Evolutionary conservation across 768 basidiomycete species (phyloP).

Genomic region (Goffeauzyma gilvescens): DNA sequence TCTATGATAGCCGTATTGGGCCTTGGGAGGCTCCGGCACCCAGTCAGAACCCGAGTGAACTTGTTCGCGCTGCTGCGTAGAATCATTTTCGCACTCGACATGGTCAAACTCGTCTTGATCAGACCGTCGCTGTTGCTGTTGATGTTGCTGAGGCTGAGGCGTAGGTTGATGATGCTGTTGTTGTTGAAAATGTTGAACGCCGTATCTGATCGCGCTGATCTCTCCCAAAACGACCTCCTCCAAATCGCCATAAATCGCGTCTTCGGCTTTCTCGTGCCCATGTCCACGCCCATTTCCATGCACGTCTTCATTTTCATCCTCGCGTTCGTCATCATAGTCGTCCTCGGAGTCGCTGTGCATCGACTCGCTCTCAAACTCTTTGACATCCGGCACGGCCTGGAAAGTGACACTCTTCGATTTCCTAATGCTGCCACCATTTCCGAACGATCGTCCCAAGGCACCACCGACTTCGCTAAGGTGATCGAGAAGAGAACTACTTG

Average conservation of each 20-base stretch:
- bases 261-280: neutral
- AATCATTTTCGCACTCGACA: too few species aligned
- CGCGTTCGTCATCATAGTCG: conserved; percentile 1
- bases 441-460: neutral
- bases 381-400: conserved; percentile 27
- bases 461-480: too few species aligned
- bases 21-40: too few species aligned
- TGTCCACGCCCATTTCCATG: too few species aligned
- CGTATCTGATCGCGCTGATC: neutral
- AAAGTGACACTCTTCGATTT: conserved; percentile 27
- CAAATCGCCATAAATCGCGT: too few species aligned
- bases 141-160: neutral
- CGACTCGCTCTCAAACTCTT: conserved; percentile 26
- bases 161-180: neutral
- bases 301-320: neutral
- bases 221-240: too few species aligned
- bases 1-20: neutral
- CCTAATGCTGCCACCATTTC: neutral
- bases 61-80: too few species aligned
- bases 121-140: neutral
- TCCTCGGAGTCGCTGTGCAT: conserved; percentile 16
- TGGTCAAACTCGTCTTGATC: too few species aligned
- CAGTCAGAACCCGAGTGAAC: too few species aligned
- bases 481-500: too few species aligned
- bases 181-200: conserved; percentile 1